Evolutionary conservation across 2,329 filamentous ascomycete species (phyloP).

Genomic region (Penicillium decumbens): DNA sequence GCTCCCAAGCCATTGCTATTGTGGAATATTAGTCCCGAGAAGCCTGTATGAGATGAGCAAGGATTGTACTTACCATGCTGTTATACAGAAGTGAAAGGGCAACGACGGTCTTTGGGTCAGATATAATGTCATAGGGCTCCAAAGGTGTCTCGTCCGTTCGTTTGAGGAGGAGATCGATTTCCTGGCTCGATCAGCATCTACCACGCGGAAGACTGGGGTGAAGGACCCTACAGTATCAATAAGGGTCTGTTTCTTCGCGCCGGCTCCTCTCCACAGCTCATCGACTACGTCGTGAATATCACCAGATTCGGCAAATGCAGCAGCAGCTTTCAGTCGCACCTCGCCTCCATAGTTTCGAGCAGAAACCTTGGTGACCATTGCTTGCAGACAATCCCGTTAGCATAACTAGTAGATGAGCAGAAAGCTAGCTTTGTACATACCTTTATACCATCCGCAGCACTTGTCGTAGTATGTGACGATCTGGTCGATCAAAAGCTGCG

Average conservation of each 20-base stretch:
- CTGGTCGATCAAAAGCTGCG: conserved; percentile 82
- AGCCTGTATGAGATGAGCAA: neutral
- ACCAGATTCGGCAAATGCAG: conserved; percentile 62
- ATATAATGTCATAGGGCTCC: conserved; percentile 76
- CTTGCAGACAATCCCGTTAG: conserved; percentile 27
- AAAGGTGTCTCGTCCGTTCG: conserved; percentile 57
- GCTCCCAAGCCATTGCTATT: conserved; percentile 76
- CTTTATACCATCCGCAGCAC: conserved; percentile 85
- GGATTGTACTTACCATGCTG: conserved; percentile 61
- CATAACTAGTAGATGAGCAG: neutral
- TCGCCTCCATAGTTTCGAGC: conserved; percentile 46
- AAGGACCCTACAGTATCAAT: conserved; percentile 52
- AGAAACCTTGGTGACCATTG: conserved; percentile 60
- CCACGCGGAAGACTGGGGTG: neutral
- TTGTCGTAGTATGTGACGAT: conserved; percentile 92
- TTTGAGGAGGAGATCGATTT: conserved; percentile 52
- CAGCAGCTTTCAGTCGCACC: conserved; percentile 66
- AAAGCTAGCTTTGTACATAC: conserved; percentile 18
- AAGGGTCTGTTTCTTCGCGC: conserved; percentile 52
- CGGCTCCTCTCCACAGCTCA: conserved; percentile 57
- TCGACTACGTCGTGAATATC: conserved; percentile 68
- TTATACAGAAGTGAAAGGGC: conserved; percentile 86
- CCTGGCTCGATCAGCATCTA: conserved; percentile 34
- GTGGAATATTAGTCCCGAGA: conserved; percentile 9
- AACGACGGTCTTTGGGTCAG: conserved; percentile 79